These are phyloP conservation scores for Termitomyces sp. DNA, from an alignment of 768 basidiomycete species.

Conservation along the genomic window DNA sequence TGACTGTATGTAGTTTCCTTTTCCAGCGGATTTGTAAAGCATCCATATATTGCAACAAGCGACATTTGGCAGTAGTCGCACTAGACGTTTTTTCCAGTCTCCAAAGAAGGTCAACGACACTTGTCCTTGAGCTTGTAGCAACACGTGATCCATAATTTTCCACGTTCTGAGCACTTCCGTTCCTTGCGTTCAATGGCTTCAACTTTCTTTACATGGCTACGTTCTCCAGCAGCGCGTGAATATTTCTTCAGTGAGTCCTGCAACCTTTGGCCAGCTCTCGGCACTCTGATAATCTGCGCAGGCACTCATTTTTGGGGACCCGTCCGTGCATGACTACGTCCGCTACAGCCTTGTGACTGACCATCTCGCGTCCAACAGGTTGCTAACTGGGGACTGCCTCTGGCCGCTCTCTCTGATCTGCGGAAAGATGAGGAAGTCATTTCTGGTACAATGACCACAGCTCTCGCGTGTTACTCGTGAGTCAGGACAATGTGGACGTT, in stretches of 20 bases:
- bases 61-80: not conserved
- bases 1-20: constrained; percentile 30
- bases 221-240: constrained; percentile 85
- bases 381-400: constrained; percentile 97
- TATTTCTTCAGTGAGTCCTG: constrained; percentile 87
- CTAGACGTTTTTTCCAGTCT: not conserved
- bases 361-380: constrained; percentile 44
- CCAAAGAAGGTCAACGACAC: not conserved
- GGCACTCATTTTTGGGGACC: constrained; percentile 99
- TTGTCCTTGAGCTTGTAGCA: not conserved
- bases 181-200: constrained; percentile 56
- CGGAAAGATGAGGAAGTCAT: constrained; percentile 94
- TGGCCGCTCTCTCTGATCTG: constrained; percentile 89
- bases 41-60: not conserved
- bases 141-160: constrained; percentile 13
- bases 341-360: constrained; percentile 1
- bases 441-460: constrained; percentile 94
- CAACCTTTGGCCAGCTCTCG: not conserved
- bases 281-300: constrained; percentile 22
- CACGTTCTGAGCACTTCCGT: constrained; percentile 3
- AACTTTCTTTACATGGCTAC: constrained; percentile 83
- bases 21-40: constrained; percentile 13
- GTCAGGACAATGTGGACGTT: constrained; percentile 28
- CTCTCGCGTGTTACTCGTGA: constrained; percentile 88
- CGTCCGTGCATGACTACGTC: constrained; percentile 44